Percentiles rank a stretch among this genome's conserved stretches.
Conservation (phyloP, 2,329 filamentous ascomycete genomes). For the Penicillium sp. region DNA sequence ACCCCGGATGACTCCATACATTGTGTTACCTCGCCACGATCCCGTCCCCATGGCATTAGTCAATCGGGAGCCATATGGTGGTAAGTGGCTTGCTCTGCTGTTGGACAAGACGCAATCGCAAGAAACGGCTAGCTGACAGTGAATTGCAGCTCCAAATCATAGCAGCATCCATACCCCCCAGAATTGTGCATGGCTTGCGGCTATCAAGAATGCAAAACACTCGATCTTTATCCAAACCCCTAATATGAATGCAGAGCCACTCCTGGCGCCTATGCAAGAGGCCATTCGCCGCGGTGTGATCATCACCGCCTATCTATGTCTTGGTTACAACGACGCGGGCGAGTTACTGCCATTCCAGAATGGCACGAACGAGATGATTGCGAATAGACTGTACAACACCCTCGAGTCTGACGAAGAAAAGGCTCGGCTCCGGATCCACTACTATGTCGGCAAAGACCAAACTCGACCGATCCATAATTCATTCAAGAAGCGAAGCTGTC, state of each 20-base stretch:
- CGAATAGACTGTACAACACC: conserved; percentile 53
- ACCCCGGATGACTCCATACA: conserved; percentile 62
- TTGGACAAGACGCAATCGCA: neutral
- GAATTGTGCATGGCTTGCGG: conserved; percentile 68
- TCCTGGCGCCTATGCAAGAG: conserved; percentile 58
- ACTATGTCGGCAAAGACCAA: conserved; percentile 72
- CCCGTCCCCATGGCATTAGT: conserved; percentile 68
- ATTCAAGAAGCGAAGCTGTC: conserved; percentile 63
- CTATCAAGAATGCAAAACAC: conserved; percentile 58
- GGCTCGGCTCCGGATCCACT: conserved; percentile 56
- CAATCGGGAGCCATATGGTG: conserved; percentile 62
- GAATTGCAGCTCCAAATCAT: conserved; percentile 50
- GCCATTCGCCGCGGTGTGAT: conserved; percentile 64
- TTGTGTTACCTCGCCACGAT: conserved; percentile 50
- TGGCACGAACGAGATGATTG: conserved; percentile 68
- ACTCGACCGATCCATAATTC: conserved; percentile 60
- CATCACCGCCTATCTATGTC: conserved; percentile 65
- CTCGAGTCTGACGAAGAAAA: conserved; percentile 51
- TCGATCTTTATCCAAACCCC: conserved; percentile 74
- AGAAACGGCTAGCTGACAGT: neutral
- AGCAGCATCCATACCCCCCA: conserved; percentile 61
- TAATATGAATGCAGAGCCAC: conserved; percentile 65
- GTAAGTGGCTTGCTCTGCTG: conserved; percentile 19
- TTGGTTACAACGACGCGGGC: conserved; percentile 74
- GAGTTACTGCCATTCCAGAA: conserved; percentile 71